Percentiles rank a stretch among this genome's conserved stretches.
Conservation (phyloP, 805 yeast species). For the Zygosaccharomyces gambellarensis region DNA sequence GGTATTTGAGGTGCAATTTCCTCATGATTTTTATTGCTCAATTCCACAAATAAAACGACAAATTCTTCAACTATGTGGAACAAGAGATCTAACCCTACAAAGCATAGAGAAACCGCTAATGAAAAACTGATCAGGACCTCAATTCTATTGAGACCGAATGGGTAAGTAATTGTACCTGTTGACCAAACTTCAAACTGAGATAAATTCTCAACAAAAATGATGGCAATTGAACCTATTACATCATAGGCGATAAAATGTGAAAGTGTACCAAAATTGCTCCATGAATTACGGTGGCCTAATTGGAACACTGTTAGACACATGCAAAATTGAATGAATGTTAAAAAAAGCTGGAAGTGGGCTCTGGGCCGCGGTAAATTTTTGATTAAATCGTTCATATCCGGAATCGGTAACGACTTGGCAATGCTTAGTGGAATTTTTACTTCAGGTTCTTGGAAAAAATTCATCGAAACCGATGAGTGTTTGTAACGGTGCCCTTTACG, state of each 20-base stretch:
- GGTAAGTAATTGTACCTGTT: slow-evolving; percentile 71
- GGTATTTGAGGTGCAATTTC: slow-evolving; percentile 32
- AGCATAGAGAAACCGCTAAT: slow-evolving; percentile 72
- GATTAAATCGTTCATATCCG: slow-evolving; percentile 51
- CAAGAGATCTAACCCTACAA: slow-evolving; percentile 84
- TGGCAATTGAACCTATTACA: slow-evolving; percentile 66
- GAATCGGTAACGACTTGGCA: slow-evolving; percentile 54
- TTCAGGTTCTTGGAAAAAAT: slow-evolving; percentile 90
- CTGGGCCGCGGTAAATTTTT: slow-evolving; percentile 57
- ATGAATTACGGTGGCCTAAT: slow-evolving; percentile 52
- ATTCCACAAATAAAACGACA: slow-evolving; percentile 39
- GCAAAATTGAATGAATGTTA: slow-evolving; percentile 56
- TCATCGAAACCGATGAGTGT: slow-evolving; percentile 95
- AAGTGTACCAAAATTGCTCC: slow-evolving; percentile 63
- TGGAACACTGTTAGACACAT: slow-evolving; percentile 54
- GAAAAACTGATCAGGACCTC: slow-evolving; percentile 89
- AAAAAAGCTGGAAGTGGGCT: slow-evolving; percentile 46
- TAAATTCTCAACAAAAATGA: slow-evolving; percentile 70
- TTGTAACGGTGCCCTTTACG: slow-evolving; percentile 94
- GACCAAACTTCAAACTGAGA: slow-evolving; percentile 93
- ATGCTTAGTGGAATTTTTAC: slow-evolving; percentile 68
- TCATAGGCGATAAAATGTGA: slow-evolving; percentile 88
- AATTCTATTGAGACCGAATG: slow-evolving; percentile 89
- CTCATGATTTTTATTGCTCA: slow-evolving; percentile 26
- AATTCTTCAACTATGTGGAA: slow-evolving; percentile 84